These are phyloP conservation scores for Pythium volutum DNA, from an alignment of 352 stramenopile species.

Conservation along the genomic window DNA sequence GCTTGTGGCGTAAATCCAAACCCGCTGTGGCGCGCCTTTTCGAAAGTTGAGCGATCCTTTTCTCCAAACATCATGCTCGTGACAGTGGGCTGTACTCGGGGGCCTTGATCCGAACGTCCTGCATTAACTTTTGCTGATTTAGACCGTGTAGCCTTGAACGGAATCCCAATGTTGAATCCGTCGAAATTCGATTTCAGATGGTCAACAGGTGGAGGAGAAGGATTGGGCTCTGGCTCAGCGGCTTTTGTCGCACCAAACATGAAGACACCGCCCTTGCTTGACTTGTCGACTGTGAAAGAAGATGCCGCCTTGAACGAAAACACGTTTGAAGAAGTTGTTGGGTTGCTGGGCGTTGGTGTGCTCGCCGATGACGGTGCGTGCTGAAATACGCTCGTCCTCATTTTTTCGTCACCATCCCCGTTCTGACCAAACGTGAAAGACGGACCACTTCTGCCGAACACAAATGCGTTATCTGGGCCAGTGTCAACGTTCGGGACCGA, in stretches of 20 bases:
- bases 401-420: not conserved
- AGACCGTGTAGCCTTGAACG: not conserved
- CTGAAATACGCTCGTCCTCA: slow-evolving; percentile 25
- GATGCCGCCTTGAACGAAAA: not conserved
- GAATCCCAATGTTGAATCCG: slow-evolving; percentile 23
- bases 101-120: not conserved
- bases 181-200: slow-evolving; percentile 31
- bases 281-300: not conserved
- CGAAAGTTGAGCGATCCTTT: not conserved
- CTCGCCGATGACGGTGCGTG: not conserved
- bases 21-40: not conserved
- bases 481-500: not conserved
- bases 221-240: slow-evolving; percentile 6
- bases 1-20: not conserved
- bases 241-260: slow-evolving; percentile 1
- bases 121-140: not conserved
- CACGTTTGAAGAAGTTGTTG: not conserved
- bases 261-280: slow-evolving; percentile 11
- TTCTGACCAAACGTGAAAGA: slow-evolving; percentile 2
- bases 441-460: not conserved
- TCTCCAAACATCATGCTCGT: not conserved
- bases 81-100: not conserved
- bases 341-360: not conserved
- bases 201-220: slow-evolving; percentile 16
- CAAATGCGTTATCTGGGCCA: not conserved